phyloP scores from a whole-genome alignment of 2,329 filamentous ascomycete species.

The Ustulina deusta region DNA sequence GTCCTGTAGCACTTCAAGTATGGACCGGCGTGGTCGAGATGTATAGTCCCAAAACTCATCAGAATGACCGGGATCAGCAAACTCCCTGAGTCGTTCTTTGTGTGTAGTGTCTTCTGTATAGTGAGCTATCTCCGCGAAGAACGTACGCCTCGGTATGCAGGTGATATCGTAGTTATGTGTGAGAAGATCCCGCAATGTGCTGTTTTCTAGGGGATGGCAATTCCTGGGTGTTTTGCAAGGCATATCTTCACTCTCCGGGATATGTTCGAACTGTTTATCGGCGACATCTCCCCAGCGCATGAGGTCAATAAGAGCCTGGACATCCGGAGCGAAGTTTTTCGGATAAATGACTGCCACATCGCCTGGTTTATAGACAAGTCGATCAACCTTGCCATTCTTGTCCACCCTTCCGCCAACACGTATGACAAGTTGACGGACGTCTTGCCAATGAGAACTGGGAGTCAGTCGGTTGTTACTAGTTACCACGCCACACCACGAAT shows the following conservation, averaged over 20 bases:
- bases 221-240: conserved; percentile 43
- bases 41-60: conserved; percentile 98
- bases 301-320: conserved; percentile 79
- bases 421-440: conserved; percentile 85
- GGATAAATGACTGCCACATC: conserved; percentile 86
- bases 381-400: conserved; percentile 48
- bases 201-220: conserved; percentile 54
- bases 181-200: conserved; percentile 80
- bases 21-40: conserved; percentile 87
- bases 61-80: conserved; percentile 80
- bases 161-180: conserved; percentile 89
- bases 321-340: conserved; percentile 86
- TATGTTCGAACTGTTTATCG: conserved; percentile 69
- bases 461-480: conserved; percentile 79
- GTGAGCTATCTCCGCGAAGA: conserved; percentile 82
- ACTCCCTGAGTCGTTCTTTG: conserved; percentile 84
- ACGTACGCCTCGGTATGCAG: conserved; percentile 86
- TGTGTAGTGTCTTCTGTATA: conserved; percentile 80
- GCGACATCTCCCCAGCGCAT: conserved; percentile 84
- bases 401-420: conserved; percentile 52
- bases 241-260: conserved; percentile 28
- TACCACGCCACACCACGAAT: conserved; percentile 68
- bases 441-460: conserved; percentile 85
- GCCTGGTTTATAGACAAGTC: conserved; percentile 70
- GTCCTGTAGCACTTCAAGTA: conserved; percentile 91